Evolutionary conservation across 78 protist species (phyloP).

Genomic region (Paratrimastix pyriformis): DNA sequence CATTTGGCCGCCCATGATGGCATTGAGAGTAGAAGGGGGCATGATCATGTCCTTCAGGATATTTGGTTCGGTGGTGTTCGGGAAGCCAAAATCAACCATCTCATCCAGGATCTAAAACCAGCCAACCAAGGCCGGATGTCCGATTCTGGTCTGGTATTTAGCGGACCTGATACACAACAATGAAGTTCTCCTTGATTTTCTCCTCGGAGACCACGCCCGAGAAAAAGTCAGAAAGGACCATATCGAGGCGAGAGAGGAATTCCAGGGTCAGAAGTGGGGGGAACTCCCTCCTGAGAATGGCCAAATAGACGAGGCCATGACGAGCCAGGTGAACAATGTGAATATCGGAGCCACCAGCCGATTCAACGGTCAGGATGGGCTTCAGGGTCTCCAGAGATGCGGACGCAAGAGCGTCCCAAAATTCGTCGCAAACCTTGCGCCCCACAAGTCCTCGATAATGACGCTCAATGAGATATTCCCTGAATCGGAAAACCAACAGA

Average conservation of each 20-base stretch:
- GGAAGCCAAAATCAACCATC: background rate
- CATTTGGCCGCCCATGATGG: no score
- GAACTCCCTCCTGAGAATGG: background rate
- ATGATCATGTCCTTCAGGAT: background rate
- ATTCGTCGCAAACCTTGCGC: no score
- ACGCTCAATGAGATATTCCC: no score
- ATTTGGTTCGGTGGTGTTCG: conserved; percentile 8
- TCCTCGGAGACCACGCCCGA: background rate
- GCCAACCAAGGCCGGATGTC: background rate
- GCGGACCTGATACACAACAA: background rate
- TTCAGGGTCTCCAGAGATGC: no score
- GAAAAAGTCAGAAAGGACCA: background rate
- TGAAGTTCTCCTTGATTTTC: background rate
- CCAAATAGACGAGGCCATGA: background rate
- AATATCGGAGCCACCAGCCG: no score
- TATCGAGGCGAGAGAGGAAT: background rate
- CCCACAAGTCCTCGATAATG: no score
- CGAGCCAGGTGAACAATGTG: no score
- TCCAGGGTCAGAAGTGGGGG: background rate
- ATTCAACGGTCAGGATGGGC: no score
- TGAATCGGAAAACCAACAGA: no score
- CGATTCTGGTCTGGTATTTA: background rate
- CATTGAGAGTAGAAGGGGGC: no score
- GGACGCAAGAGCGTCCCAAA: no score
- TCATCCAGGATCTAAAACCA: conserved; percentile 6